Base-by-base conservation (phyloP, 257 asterid species). In the Ajuga chamaepitys region DNA sequence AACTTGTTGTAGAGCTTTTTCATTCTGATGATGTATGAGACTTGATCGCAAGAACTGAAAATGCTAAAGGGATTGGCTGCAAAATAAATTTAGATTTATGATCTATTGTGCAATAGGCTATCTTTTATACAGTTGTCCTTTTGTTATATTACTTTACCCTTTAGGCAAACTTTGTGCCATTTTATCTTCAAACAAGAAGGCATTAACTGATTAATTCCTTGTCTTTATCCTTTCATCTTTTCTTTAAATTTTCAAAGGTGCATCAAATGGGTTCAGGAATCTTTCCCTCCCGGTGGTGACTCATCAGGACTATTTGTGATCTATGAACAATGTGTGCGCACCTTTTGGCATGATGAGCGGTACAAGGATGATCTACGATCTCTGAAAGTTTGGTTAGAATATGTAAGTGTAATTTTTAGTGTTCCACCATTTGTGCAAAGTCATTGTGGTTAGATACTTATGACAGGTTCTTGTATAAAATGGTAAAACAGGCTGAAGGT, bases 261-360 rank as follows among this genome's bases (percentile, higher is more conserved):
- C 86, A 86, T 93, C 77, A 86, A 89, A 65, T 93, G 99, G 99
- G 89, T 93, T 46, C 99, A 89, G 77, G 99, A 93, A 81, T 81
- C 94, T 68, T 93, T 89, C 78, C 99, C 97, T 75, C 77, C 95
- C 2, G 97, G 94, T 30, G 99, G 99, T n/a, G 99, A 93, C 79
- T 72, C 73, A 75, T 93, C 97, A 7, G 99, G 99, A 57, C 76
- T 93, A 56, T 68, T 89, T 1, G 75, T 93, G 66, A 89, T 93
- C 24, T 93, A 83, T 30, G 99, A 93, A 57, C 97, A 93, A 70
- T 89, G 99, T 66, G 97, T 89, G 46, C 97, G 99, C 51, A 80
- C 86, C 0, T 93, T 93, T 74, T 93, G 97, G 97, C 89, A 87
- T 52, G 89, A 89, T 3, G 83, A 77, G 10, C 90, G 84, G 46